These are phyloP conservation scores for Vigna trinervia DNA, from an alignment of 306 rosid species.

Conservation along the genomic window DNA sequence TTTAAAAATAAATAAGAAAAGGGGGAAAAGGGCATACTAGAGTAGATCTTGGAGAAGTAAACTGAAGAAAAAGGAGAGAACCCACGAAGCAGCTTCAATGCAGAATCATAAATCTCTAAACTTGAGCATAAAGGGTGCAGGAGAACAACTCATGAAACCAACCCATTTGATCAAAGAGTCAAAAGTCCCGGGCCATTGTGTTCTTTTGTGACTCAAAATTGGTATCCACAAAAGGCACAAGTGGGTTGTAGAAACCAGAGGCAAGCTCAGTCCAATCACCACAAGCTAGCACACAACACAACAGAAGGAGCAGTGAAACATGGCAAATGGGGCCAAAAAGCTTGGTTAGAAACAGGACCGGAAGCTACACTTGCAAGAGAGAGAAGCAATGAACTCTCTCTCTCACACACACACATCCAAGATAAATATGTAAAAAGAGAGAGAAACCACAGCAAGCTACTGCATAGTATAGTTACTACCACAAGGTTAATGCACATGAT, in stretches of 20 bases:
- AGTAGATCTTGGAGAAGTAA: slow-evolving; percentile 83
- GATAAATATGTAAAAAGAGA: slow-evolving; percentile 21
- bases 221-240: slow-evolving; percentile 36
- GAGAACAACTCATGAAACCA: slow-evolving; percentile 46
- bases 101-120: slow-evolving; percentile 62
- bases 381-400: slow-evolving; percentile 33
- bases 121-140: slow-evolving; percentile 57
- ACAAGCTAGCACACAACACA: background rate
- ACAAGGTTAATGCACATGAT: slow-evolving; percentile 31
- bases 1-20: background rate
- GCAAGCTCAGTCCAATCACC: slow-evolving; percentile 38
- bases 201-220: slow-evolving; percentile 33
- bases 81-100: slow-evolving; percentile 53
- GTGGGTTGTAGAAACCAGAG: slow-evolving; percentile 24
- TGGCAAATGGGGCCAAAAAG: slow-evolving; percentile 46
- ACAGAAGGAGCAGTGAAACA: slow-evolving; percentile 31
- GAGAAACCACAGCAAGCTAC: slow-evolving; percentile 47
- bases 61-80: slow-evolving; percentile 50
- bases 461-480: slow-evolving; percentile 25
- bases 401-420: background rate
- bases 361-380: slow-evolving; percentile 23
- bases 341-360: slow-evolving; percentile 32
- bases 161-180: slow-evolving; percentile 48
- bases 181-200: slow-evolving; percentile 40
- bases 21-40: slow-evolving; percentile 70